These are phyloP conservation scores for Eutypa lata DNA, from an alignment of 2,329 filamentous ascomycete species.

Conservation along the genomic window DNA sequence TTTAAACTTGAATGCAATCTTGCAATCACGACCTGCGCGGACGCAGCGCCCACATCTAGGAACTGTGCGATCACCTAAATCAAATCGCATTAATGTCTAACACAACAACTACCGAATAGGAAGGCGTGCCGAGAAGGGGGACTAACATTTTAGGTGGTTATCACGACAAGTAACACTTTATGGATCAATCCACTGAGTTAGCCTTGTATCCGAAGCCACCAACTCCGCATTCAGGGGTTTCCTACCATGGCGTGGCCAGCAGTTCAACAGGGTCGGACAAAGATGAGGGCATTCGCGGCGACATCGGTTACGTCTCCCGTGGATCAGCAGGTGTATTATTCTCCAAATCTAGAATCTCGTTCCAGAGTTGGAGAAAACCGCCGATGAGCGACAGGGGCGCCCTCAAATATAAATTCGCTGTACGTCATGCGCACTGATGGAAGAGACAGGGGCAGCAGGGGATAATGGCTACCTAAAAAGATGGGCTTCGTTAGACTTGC, in stretches of 20 bases:
- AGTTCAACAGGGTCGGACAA: slow-evolving; percentile 27
- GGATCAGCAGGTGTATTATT: background rate
- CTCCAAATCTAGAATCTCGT: slow-evolving; percentile 11
- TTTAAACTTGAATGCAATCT: slow-evolving; percentile 32
- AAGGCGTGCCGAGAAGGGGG: background rate
- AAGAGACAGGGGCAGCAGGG: too few species aligned
- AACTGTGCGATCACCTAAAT: slow-evolving; percentile 37
- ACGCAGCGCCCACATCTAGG: slow-evolving; percentile 30
- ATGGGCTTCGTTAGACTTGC: too few species aligned
- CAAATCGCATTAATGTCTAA: slow-evolving; percentile 6
- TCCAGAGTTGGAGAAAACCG: slow-evolving; percentile 27
- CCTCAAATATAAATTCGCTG: slow-evolving; percentile 1
- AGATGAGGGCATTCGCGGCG: slow-evolving; percentile 30
- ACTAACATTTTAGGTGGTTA: slow-evolving; percentile 45
- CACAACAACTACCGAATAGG: background rate
- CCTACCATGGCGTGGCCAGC: slow-evolving; percentile 32
- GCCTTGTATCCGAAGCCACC: background rate
- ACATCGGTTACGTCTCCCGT: slow-evolving; percentile 7
- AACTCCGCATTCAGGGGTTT: background rate
- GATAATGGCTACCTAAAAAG: too few species aligned
- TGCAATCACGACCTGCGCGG: slow-evolving; percentile 30
- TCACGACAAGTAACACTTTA: slow-evolving; percentile 39
- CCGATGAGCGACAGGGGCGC: slow-evolving; percentile 17
- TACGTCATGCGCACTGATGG: background rate
- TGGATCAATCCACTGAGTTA: background rate